These are phyloP conservation scores for Alternaria solani DNA, from an alignment of 2,329 filamentous ascomycete genomes.

Conservation along the genomic window DNA sequence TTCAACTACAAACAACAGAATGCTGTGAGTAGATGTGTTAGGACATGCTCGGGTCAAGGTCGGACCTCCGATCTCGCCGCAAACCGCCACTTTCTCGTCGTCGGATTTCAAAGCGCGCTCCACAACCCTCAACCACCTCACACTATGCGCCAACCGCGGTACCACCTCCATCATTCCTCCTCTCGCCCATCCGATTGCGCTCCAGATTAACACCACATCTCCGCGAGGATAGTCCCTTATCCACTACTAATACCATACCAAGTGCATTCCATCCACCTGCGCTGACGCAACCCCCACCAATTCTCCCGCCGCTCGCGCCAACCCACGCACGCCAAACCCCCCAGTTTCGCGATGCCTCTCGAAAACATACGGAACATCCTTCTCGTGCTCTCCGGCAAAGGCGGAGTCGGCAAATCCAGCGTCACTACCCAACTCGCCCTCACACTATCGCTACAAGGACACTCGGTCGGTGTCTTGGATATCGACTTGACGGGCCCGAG, in stretches of 20 bases:
- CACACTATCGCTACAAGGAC: conserved; percentile 82
- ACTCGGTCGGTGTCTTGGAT: conserved; percentile 93
- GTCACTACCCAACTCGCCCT: conserved; percentile 96
- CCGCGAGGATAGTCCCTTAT: no score
- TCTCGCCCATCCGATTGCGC: conserved; percentile 1
- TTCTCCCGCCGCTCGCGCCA: no score
- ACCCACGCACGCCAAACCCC: neutral
- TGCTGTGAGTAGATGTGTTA: neutral
- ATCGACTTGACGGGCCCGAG: conserved; percentile 96
- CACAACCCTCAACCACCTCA: conserved; percentile 26
- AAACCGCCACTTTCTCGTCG: conserved; percentile 33
- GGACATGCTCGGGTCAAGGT: conserved; percentile 11
- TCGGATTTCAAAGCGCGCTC: conserved; percentile 46
- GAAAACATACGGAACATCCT: conserved; percentile 78
- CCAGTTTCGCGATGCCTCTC: conserved; percentile 65
- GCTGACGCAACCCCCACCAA: neutral
- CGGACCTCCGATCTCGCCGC: conserved; percentile 38
- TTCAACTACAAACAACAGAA: neutral
- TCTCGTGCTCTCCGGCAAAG: conserved; percentile 92
- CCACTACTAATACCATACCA: neutral
- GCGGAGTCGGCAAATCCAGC: conserved; percentile 96
- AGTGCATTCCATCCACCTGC: neutral
- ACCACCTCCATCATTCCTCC: neutral
- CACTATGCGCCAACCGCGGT: conserved; percentile 26
- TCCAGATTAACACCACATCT: conserved; percentile 32